Conservation (phyloP, 1,139 yeast genomes). For the Hemisphaericaspora xylanilytica region DNA sequence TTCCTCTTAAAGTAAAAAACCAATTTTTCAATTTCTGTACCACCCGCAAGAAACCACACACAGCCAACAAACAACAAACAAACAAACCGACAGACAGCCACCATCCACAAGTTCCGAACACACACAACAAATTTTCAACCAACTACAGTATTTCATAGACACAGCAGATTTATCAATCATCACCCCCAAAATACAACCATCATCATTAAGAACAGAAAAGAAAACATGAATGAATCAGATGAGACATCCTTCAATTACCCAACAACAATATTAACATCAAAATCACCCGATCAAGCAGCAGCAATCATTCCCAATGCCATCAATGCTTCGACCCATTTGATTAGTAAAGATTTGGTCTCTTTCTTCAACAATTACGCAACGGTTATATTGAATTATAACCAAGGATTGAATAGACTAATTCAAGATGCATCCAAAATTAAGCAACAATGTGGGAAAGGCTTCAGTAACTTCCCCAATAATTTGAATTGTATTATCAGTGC, state of each 20-base stretch:
- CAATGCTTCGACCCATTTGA: slow-evolving; percentile 22
- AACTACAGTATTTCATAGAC: background rate
- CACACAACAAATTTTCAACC: too few relatives aligned
- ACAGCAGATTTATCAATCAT: background rate
- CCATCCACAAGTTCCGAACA: too few relatives aligned
- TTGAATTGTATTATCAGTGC: slow-evolving; percentile 59
- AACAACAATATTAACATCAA: slow-evolving; percentile 45
- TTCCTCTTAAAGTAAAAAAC: too few relatives aligned
- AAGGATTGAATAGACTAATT: slow-evolving; percentile 49
- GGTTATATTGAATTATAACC: slow-evolving; percentile 48
- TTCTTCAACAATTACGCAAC: slow-evolving; percentile 56
- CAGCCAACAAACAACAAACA: too few relatives aligned
- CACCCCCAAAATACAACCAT: too few relatives aligned
- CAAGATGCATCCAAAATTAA: slow-evolving; percentile 17
- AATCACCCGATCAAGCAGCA: slow-evolving; percentile 44
- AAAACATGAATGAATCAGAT: slow-evolving; percentile 1
- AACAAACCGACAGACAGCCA: too few relatives aligned
- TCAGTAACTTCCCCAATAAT: slow-evolving; percentile 52
- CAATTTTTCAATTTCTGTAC: too few relatives aligned
- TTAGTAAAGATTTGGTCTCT: slow-evolving; percentile 40
- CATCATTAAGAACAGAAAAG: too few relatives aligned
- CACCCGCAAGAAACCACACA: too few relatives aligned
- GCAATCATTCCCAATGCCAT: slow-evolving; percentile 37
- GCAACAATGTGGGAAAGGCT: slow-evolving; percentile 33
- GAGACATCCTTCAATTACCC: slow-evolving; percentile 25